Conservation (phyloP, 345 rosid genomes). For the Arabis alpina region DNA sequence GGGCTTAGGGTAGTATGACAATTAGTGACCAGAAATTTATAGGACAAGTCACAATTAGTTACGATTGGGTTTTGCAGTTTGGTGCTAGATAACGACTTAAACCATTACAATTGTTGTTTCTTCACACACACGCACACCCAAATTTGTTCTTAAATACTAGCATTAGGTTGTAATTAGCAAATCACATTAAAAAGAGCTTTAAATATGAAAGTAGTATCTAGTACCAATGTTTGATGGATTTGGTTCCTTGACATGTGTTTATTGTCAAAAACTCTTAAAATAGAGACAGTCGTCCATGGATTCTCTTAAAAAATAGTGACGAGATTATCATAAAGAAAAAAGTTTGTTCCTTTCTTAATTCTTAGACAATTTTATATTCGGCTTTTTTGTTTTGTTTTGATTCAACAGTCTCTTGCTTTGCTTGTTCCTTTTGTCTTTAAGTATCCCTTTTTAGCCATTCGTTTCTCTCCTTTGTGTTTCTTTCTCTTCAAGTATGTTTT, state of each 20-base stretch:
- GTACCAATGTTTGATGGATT: background rate
- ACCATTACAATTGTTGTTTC: slow-evolving; percentile 5
- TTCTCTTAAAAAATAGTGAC: no score
- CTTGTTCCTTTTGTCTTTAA: slow-evolving; percentile 31
- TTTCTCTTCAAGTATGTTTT: slow-evolving; percentile 22
- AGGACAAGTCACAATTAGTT: slow-evolving; percentile 1
- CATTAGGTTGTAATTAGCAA: slow-evolving; percentile 13
- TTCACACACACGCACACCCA: slow-evolving; percentile 6
- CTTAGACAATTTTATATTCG: no score
- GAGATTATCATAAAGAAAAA: no score
- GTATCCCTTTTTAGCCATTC: background rate
- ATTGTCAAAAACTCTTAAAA: no score
- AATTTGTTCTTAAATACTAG: background rate
- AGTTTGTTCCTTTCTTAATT: no score
- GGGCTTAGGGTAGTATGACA: slow-evolving; percentile 6
- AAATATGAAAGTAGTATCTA: slow-evolving; percentile 27
- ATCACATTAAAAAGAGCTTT: slow-evolving; percentile 14
- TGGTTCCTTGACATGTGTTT: slow-evolving; percentile 10
- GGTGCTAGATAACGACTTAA: slow-evolving; percentile 12
- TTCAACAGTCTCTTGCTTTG: background rate
- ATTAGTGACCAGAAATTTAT: background rate
- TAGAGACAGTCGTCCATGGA: no score
- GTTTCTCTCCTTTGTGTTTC: background rate
- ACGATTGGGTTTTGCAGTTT: slow-evolving; percentile 9
- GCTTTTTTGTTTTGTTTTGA: no score